Conservation (phyloP, 1,284 basidiomycete species). For the Ustilago loliicola region DNA sequence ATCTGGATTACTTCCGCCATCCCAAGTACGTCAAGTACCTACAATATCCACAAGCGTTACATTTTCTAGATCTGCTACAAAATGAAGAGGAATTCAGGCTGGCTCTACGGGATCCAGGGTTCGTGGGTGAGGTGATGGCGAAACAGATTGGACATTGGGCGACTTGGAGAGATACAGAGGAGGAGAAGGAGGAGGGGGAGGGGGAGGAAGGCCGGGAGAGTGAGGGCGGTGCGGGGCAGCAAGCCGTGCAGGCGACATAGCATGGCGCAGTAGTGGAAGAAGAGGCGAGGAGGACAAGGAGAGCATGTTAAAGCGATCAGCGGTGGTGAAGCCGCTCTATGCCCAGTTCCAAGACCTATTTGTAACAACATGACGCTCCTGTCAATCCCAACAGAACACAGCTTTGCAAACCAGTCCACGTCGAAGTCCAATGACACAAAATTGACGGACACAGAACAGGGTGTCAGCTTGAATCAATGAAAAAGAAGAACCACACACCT, state of each 20-base stretch:
- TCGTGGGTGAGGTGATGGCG: conserved; percentile 60
- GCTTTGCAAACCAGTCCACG: too few species aligned
- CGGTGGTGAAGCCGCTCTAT: too few species aligned
- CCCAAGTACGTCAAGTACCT: conserved; percentile 63
- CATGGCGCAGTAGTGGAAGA: too few species aligned
- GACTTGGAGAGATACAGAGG: conserved; percentile 57
- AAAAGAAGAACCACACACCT: background rate
- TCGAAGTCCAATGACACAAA: too few species aligned
- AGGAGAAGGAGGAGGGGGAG: conserved; percentile 1
- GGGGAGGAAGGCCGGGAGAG: background rate
- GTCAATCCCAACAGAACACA: background rate
- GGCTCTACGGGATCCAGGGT: conserved; percentile 54
- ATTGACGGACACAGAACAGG: too few species aligned
- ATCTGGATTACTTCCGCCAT: conserved; percentile 61
- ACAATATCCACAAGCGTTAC: conserved; percentile 63
- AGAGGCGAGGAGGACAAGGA: too few species aligned
- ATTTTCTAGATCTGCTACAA: conserved; percentile 59
- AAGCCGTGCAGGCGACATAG: conserved; percentile 1
- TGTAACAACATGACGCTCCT: background rate
- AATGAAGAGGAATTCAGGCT: conserved; percentile 55
- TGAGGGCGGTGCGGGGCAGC: background rate
- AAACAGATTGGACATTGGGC: conserved; percentile 65
- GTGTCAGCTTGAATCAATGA: too few species aligned
- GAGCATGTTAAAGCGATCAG: too few species aligned
- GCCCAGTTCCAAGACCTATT: conserved; percentile 1